Evolutionary conservation across 108 stramenopile species (phyloP).

Genomic region (Skeletonema potamos): DNA sequence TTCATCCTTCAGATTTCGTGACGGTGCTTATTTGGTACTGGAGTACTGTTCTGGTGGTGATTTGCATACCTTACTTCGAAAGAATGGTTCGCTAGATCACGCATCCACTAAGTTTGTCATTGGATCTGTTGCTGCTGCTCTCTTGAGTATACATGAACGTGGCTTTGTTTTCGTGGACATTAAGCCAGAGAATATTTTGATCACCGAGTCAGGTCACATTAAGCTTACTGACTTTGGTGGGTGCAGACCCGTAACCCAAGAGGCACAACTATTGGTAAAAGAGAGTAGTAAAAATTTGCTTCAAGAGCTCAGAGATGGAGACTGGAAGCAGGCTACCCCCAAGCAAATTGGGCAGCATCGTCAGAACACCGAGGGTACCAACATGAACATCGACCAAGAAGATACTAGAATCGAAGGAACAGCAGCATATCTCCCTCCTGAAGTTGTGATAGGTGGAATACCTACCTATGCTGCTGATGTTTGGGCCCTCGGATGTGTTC

Average conservation of each 20-base stretch:
- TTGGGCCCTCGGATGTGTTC: conserved; percentile 96
- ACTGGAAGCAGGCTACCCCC: conserved; percentile 64
- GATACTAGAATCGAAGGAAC: conserved; percentile 95
- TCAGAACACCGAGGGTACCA: conserved; percentile 5
- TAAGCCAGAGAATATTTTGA: conserved; percentile 95
- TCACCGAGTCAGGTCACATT: conserved; percentile 92
- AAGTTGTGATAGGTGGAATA: conserved; percentile 84
- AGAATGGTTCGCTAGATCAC: conserved; percentile 88
- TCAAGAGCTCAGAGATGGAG: conserved; percentile 82
- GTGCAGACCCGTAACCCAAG: conserved; percentile 79
- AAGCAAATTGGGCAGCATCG: conserved; percentile 1
- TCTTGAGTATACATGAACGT: conserved; percentile 85
- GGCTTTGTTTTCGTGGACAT: conserved; percentile 91
- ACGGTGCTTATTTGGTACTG: conserved; percentile 92
- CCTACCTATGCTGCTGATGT: conserved; percentile 85
- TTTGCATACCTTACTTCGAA: conserved; percentile 79
- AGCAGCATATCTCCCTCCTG: conserved; percentile 95
- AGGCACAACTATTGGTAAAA: conserved; percentile 54
- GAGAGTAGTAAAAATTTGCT: conserved; percentile 59
- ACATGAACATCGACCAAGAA: conserved; percentile 38
- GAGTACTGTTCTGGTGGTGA: conserved; percentile 96
- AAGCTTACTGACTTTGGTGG: conserved; percentile 98
- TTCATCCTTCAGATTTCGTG: conserved; percentile 89
- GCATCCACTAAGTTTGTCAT: conserved; percentile 87
- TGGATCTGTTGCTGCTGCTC: conserved; percentile 89